Evolutionary conservation across 2,329 filamentous ascomycete genomes (phyloP).

Genomic region (Aspergillus thermomutatus): DNA sequence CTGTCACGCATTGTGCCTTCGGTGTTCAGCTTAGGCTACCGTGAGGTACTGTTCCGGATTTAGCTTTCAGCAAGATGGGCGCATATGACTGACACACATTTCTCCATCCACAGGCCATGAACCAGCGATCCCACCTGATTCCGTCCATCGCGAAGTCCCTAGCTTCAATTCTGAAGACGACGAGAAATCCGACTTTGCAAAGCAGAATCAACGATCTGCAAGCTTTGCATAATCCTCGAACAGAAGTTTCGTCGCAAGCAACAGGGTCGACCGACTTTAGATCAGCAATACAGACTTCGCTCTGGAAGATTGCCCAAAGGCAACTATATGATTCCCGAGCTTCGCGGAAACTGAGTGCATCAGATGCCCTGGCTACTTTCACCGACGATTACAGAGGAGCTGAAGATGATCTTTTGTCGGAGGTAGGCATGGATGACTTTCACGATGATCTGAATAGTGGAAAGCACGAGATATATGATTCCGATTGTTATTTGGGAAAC

Average conservation of each 20-base stretch:
- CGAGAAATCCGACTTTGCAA: conserved; percentile 12
- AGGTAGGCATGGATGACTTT: background rate
- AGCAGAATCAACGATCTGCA: conserved; percentile 12
- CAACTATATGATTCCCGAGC: conserved; percentile 17
- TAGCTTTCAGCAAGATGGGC: background rate
- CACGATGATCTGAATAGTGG: background rate
- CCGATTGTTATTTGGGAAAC: conserved; percentile 5
- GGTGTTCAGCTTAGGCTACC: conserved; percentile 30
- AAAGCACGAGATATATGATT: background rate
- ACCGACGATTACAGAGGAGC: background rate
- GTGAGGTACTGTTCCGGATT: conserved; percentile 23
- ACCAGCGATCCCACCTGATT: conserved; percentile 33
- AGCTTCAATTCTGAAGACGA: conserved; percentile 25
- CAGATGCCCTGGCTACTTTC: background rate
- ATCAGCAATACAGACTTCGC: conserved; percentile 22
- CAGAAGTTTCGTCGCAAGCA: background rate
- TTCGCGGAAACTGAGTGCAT: conserved; percentile 5
- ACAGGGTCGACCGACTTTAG: conserved; percentile 7
- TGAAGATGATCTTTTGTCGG: conserved; percentile 4
- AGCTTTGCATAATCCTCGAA: background rate
- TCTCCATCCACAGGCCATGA: conserved; percentile 27
- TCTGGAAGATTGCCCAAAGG: conserved; percentile 34
- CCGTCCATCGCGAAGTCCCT: conserved; percentile 35
- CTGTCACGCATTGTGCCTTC: conserved; percentile 26
- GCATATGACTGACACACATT: background rate